Evolutionary conservation across 2,329 filamentous ascomycete species (phyloP), one percentile per base, ranked within the genome.

Genomic region (Dissoconium aciculare): DNA sequence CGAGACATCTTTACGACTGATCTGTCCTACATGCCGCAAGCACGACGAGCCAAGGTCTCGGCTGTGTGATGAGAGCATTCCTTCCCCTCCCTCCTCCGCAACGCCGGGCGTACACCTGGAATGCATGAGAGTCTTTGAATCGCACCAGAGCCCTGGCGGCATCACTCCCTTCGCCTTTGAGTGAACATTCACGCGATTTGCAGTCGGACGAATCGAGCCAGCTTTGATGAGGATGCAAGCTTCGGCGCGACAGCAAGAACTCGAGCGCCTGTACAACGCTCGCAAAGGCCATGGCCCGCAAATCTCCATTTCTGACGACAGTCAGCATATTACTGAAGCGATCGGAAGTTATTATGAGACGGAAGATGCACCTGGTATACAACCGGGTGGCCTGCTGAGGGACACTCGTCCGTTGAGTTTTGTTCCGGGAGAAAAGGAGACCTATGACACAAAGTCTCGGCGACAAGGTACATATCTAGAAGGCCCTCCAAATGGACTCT

Each of bases 271-370:
- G 23, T 51, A 45, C 31, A 34, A 41, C 17, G 32, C 33, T 21
- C 42, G 43, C 29, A 42, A 45, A 29, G 30, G 36, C 15, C 38
- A 75, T 58, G 59, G 59, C 43, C 63, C 70, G 39, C 67, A 74
- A 44, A 60, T 75, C 38, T 74, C 70, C 45, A 76, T 92, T 54
- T 89, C 80, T 55, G 84, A 93, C 58, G 79, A 85, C 38, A 83
- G 70, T 59, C 83, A 93, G 59, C 85, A 93, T 69, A 82, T 93
- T 53, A 93, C 84, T 34, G 85, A 93, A 56, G 79, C 83, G 36
- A 92, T 93, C 56, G 82, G 82, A 31, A 84, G 84, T 47, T 71
- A 92, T 58, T 93, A 94, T 58, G 81, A 79, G 48, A 43, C 51
- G 29, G 42, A 43, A 31, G 35, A 42, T 21, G 35, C 27, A 26